phyloP scores from a whole-genome alignment of 176 grass and related monocot genomes.

The Aegilops longissima region DNA sequence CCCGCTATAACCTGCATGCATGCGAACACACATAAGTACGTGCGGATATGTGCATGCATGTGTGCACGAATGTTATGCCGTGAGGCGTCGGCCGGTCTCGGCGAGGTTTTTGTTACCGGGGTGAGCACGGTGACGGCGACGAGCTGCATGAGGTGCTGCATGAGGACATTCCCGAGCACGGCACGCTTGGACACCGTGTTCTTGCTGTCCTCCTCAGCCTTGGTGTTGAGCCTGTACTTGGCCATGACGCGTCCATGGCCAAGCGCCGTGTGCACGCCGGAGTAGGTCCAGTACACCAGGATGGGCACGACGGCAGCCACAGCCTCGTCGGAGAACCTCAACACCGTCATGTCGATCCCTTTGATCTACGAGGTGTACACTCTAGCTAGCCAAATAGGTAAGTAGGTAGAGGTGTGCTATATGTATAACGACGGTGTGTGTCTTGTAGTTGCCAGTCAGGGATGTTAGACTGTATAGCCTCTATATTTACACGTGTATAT shows the following conservation, averaged over 20 bases:
- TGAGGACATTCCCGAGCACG: constrained; percentile 35
- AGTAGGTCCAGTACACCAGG: constrained; percentile 49
- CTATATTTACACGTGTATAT: too few species aligned
- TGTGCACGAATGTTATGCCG: too few species aligned
- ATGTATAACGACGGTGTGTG: too few species aligned
- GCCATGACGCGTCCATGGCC: neutral
- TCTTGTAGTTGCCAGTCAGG: too few species aligned
- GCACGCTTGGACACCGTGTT: constrained; percentile 39
- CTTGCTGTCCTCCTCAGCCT: constrained; percentile 32
- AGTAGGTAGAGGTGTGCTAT: too few species aligned
- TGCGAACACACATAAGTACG: too few species aligned
- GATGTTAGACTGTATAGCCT: too few species aligned
- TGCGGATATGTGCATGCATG: too few species aligned
- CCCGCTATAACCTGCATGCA: neutral
- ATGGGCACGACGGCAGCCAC: constrained; percentile 41
- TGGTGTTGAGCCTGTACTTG: constrained; percentile 45
- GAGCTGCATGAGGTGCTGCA: constrained; percentile 51
- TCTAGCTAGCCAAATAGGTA: too few species aligned
- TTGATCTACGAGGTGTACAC: too few species aligned
- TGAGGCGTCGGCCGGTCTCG: too few species aligned
- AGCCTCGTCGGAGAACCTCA: constrained; percentile 18
- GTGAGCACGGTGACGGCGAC: constrained; percentile 6
- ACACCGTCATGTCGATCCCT: neutral
- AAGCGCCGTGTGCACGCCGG: constrained; percentile 32
- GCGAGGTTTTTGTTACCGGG: neutral